Evolutionary conservation across 2,329 filamentous ascomycete genomes (phyloP), one percentile per base, ranked within the genome.

Genomic region (Pestalotiopsis sp.): DNA sequence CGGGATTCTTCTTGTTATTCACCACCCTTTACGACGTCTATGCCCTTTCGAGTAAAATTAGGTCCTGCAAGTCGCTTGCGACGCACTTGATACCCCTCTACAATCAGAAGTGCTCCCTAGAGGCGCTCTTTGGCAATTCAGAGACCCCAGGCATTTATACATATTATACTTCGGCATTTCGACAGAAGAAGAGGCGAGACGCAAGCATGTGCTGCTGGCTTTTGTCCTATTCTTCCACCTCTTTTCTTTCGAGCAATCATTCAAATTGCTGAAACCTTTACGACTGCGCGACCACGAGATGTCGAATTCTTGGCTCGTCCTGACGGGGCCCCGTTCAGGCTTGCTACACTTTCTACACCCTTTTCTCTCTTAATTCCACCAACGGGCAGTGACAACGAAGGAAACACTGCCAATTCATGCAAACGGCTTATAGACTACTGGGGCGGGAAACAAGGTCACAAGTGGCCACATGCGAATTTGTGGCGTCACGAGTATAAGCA

Each of bases 1-100:
- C 38, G 31, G 7, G 12, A 45, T 31, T 17, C 31, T 23, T 65
- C 12, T 65, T 45, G 13, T 36, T 31, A 49, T 52, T 17, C 20
- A 27, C 41, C 40, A 65, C 41, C 14, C 14, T 66, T 66, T 17
- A 66, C 63, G 63, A 66, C 41, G 41, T 49, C 23, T 25, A 56
- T 25, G 63, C 64, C 62, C 38, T 66, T 58, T 66, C 41, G 27
- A 66, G 49, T 40, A 66, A 36, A 56, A 63, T 38, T 41, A 66
- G n/a, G 52, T 58, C 52, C 25, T 57, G 25, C 23, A 38, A 66
- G n/a, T 66, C 41, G 61, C 38, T 64, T 17, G 61, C 61, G 40
- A 64, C 61, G 41, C 61, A 27, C 61, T 64, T 64, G 38, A 49
- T 45, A 45, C 36, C 61, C 61, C 61, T 38, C 20, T 64, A 49